These are phyloP conservation scores for Tephrocybe sp. DNA, from an alignment of 768 basidiomycete genomes.

Conservation along the genomic window DNA sequence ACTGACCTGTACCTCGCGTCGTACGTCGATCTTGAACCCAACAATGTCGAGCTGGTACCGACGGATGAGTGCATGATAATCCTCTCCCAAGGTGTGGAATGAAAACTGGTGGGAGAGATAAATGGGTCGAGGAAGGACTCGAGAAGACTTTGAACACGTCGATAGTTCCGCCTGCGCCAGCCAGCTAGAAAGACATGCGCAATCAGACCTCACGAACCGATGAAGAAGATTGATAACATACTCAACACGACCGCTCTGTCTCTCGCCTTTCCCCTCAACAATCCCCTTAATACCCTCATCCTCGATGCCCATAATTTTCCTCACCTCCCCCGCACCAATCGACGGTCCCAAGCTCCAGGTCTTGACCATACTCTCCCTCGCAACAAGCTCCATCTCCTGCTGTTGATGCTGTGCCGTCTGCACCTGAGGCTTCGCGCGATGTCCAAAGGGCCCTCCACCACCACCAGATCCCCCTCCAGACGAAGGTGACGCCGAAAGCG, in stretches of 20 bases:
- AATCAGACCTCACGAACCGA: constrained; percentile 1
- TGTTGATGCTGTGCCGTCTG: not conserved
- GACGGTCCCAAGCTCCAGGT: constrained; percentile 63
- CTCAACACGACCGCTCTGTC: constrained; percentile 28
- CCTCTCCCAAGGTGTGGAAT: constrained; percentile 72
- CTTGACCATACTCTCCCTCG: constrained; percentile 43
- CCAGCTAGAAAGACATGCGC: constrained; percentile 39
- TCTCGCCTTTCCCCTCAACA: not conserved
- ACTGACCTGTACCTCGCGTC: constrained; percentile 66
- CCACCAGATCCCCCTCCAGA: constrained; percentile 12
- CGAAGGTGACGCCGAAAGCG: constrained; percentile 33
- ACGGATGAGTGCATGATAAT: constrained; percentile 78
- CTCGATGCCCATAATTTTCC: constrained; percentile 20
- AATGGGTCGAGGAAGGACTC: constrained; percentile 67
- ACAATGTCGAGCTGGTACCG: constrained; percentile 57
- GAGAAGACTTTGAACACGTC: constrained; percentile 57
- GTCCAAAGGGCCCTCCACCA: not conserved
- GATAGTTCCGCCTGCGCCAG: constrained; percentile 83
- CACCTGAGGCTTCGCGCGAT: not conserved
- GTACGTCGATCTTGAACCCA: constrained; percentile 63
- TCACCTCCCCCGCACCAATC: constrained; percentile 51
- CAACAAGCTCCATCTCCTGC: constrained; percentile 32
- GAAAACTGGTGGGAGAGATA: constrained; percentile 86
- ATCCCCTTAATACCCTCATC: not conserved
- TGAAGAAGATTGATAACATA: constrained; percentile 21